phyloP scores from a whole-genome alignment of 106 monocot genomes.

The Acorus gramineus region DNA sequence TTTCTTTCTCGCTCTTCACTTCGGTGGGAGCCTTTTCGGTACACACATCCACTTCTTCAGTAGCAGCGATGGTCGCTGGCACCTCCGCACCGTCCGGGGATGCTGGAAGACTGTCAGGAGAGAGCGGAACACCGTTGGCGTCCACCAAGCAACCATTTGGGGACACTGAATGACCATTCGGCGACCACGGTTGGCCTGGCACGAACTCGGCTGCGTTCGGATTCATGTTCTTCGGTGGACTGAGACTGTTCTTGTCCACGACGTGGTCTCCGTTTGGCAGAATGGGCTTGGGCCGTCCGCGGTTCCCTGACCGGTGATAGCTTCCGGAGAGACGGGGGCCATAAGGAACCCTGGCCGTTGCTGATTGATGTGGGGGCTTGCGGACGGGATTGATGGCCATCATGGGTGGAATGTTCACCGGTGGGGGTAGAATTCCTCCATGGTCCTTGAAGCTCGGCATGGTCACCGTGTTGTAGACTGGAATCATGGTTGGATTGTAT shows the following conservation, averaged over 20 bases:
- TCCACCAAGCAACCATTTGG: conserved; percentile 19
- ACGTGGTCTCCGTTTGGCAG: conserved; percentile 32
- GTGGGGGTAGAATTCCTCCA: conserved; percentile 66
- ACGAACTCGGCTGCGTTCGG: conserved; percentile 84
- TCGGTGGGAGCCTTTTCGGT: conserved; percentile 1
- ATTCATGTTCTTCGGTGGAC: conserved; percentile 53
- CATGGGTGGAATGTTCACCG: conserved; percentile 57
- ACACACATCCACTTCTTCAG: conserved; percentile 20
- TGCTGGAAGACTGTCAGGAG: conserved; percentile 14
- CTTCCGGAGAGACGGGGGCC: conserved; percentile 71
- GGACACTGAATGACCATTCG: conserved; percentile 40
- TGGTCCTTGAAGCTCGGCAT: conserved; percentile 60
- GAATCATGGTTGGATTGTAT: conserved; percentile 64
- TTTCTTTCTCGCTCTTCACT: conserved; percentile 4
- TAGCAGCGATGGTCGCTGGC: conserved; percentile 23
- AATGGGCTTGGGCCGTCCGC: conserved; percentile 44
- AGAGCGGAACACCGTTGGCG: conserved; percentile 19
- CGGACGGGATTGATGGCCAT: conserved; percentile 41
- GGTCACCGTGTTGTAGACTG: conserved; percentile 52
- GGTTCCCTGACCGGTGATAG: conserved; percentile 60
- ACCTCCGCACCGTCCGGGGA: conserved; percentile 25
- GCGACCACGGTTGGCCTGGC: conserved; percentile 58
- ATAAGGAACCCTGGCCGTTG: conserved; percentile 83
- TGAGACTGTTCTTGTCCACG: conserved; percentile 23
- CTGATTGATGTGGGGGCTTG: conserved; percentile 80